Evolutionary conservation across 1,284 basidiomycete genomes (phyloP), one percentile per base, ranked within the genome.

Genomic region (Cutaneotrichosporon cutaneum): DNA sequence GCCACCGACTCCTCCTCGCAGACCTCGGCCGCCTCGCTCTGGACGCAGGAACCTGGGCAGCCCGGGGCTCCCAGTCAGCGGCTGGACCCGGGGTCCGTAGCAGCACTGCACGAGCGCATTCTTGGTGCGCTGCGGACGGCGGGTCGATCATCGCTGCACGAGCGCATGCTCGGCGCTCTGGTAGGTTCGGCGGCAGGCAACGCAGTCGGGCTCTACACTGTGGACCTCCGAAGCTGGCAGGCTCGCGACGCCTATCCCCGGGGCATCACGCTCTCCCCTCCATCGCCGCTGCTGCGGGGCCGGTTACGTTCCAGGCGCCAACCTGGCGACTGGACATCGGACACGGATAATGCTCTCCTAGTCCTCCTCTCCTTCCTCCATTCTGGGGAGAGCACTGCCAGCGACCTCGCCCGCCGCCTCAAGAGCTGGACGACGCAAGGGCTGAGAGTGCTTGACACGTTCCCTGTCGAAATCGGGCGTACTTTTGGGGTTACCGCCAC

Each of bases 201-300:
- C 48, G 63, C 63, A 3, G 48, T 64, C 13, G 63, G 63, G 4
- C 56, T 64, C 39, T 64, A 61, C 59, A 64, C 63, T 32, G 63
- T 61, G 54, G 61, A 61, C 35, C 59, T 64, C 14, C 10, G 39
- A 9, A 8, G 21, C 5, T 42, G 47, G 18, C 56, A 50, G 32
- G 52, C 51, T 2, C 30, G 10, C 3, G 22, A 8, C 26, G 56
- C 44, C 27, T 64, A 64, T 48, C 63, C 63, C 14, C n/a, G 39
- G 16, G 42, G 14, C 32, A 58, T 60, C 24, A 26, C 56, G 4
- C 62, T 64, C 13, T 35, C 36, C 16, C 62, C 62, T 1, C 30
- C 59, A 1, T 61, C 63, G 11, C 63, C 53, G 14, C 59, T 64
- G 16, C 54, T 48, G n/a, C 63, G 48, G 36, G 63, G 61, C 63